These are phyloP conservation scores for Candida neerlandica DNA, from an alignment of 1,139 yeast species.

Conservation along the genomic window DNA sequence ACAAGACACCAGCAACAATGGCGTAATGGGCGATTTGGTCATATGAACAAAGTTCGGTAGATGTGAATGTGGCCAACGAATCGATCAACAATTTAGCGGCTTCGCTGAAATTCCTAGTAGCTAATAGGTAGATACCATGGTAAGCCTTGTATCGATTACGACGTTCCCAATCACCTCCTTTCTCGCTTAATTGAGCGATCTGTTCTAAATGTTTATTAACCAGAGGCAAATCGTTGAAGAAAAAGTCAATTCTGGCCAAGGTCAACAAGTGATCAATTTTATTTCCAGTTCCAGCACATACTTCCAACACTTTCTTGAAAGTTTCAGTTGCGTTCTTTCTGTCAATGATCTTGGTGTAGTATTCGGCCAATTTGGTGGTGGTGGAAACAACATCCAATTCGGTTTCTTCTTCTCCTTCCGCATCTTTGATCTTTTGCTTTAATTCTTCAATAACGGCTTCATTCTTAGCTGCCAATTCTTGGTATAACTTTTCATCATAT, in stretches of 20 bases:
- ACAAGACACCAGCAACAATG: constrained; percentile 78
- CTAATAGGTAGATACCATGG: constrained; percentile 78
- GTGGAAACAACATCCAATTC: constrained; percentile 79
- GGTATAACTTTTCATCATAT: constrained; percentile 64
- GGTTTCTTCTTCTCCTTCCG: constrained; percentile 88
- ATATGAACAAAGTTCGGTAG: constrained; percentile 88
- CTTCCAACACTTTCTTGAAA: constrained; percentile 72
- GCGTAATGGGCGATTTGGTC: constrained; percentile 91
- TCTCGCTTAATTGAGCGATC: constrained; percentile 75
- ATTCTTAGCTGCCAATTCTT: constrained; percentile 54
- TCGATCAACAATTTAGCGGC: constrained; percentile 85
- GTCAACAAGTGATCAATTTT: constrained; percentile 86
- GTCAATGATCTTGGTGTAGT: constrained; percentile 84
- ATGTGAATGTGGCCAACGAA: constrained; percentile 92
- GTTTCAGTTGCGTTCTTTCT: constrained; percentile 71
- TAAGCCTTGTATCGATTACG: constrained; percentile 93
- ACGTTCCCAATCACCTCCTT: constrained; percentile 99
- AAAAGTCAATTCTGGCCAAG: constrained; percentile 82
- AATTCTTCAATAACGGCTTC: constrained; percentile 56
- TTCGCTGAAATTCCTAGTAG: constrained; percentile 82
- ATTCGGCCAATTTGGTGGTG: constrained; percentile 83
- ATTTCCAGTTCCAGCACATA: constrained; percentile 84
- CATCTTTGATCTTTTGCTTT: constrained; percentile 65
- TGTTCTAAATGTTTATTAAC: constrained; percentile 77
- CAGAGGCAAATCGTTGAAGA: constrained; percentile 74